These are phyloP conservation scores for Periglandula ipomoeae DNA, from an alignment of 2,329 filamentous ascomycete genomes.

Conservation along the genomic window DNA sequence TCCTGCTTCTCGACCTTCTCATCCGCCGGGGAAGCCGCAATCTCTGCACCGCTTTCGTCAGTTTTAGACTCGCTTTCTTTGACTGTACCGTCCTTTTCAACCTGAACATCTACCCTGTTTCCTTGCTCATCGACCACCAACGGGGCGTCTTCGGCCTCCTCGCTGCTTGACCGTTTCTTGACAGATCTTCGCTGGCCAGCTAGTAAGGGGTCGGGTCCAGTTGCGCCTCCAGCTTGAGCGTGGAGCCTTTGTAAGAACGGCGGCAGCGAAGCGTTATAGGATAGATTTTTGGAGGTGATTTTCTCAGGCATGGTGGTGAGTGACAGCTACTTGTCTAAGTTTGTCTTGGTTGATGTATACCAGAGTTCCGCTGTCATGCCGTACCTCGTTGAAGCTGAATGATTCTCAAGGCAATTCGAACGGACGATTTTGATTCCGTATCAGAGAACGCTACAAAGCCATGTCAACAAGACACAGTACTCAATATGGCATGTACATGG, in stretches of 20 bases:
- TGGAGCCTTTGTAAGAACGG: conserved; percentile 51
- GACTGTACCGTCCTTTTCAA: conserved; percentile 32
- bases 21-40: conserved; percentile 22
- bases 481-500: background rate
- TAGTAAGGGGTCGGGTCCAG: conserved; percentile 44
- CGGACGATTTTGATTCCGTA: no score
- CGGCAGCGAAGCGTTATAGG: conserved; percentile 51
- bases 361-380: background rate
- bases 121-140: conserved; percentile 66
- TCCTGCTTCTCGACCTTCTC: conserved; percentile 18
- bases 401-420: no score
- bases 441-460: no score
- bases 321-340: background rate
- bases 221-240: conserved; percentile 39
- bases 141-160: conserved; percentile 68
- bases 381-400: no score
- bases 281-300: conserved; percentile 62
- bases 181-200: conserved; percentile 38
- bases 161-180: conserved; percentile 50
- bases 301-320: conserved; percentile 38
- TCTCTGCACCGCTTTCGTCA: conserved; percentile 11
- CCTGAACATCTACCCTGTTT: conserved; percentile 47
- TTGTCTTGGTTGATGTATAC: background rate
- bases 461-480: no score
- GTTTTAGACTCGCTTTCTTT: conserved; percentile 20